Evolutionary conservation across 345 rosid genomes (phyloP), one percentile per base, ranked within the genome.

Genomic region (Psidium guajava): DNA sequence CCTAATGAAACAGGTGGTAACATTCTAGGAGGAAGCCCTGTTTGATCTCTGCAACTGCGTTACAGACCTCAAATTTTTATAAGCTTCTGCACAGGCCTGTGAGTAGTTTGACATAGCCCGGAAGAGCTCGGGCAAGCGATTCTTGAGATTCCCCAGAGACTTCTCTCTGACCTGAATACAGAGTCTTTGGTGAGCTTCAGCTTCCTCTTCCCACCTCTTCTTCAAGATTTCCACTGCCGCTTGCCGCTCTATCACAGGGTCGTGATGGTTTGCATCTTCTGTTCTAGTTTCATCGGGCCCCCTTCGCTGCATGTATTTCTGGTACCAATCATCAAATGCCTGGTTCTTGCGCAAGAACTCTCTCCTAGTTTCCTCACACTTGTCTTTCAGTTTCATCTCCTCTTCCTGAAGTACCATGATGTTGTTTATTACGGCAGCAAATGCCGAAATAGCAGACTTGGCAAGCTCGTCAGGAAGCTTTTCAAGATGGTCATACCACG

Each of bases 131-230:
- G 98, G 98, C 90, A 95, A 83, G 21, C 96, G 94, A 10, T 91
- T 89, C 89, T 95, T 95, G 80, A 96, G 93, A 85, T 88, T 96
- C 84, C 96, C 96, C 7, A 96, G 89, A 24, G 98, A 96, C 88
- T 96, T 96, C 87, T 96, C 99, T 83, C 98, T 92, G 56, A 95
- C 98, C 88, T 97, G 99, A 88, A 93, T 83, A 90, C 99, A 93
- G 53, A 93, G 95, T 83, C 93, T 95, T 83, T 86, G 89, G 85
- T 95, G 91, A 82, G 90, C 93, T 89, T 95, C 98, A 15, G 83
- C 87, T 82, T 94, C 98, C 53, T 95, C 97, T 85, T 93, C 94
- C 89, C 94, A 86, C 87, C 92, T 94, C 92, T 94, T 95, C 88
- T 89, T 91, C 90, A 95, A 85, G 85, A 90, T 93, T 91, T 95